These are phyloP conservation scores for Dactylella cylindrospora DNA, from an alignment of 2,329 filamentous ascomycete species.

Conservation along the genomic window DNA sequence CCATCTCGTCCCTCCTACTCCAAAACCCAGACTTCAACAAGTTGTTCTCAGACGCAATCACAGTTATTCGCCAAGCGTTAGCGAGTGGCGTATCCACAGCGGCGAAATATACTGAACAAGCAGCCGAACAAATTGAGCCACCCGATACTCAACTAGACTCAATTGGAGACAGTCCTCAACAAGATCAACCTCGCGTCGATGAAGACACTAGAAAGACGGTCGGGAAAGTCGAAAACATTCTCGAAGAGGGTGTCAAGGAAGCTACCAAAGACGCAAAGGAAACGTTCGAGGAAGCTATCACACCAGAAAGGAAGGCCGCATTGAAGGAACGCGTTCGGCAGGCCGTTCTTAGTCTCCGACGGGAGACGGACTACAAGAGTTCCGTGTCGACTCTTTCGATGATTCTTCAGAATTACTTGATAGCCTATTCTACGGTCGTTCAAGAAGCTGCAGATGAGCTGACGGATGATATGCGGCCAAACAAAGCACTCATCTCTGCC, in stretches of 20 bases:
- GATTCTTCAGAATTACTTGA: conserved; percentile 75
- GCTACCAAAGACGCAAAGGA: conserved; percentile 55
- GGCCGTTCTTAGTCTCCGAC: conserved; percentile 70
- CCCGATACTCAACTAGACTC: conserved; percentile 59
- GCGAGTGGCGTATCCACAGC: conserved; percentile 80
- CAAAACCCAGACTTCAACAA: conserved; percentile 88
- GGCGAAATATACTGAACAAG: conserved; percentile 72
- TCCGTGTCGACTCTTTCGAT: conserved; percentile 77
- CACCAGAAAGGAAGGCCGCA: conserved; percentile 63
- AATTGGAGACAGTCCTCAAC: conserved; percentile 56
- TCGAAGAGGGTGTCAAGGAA: conserved; percentile 54
- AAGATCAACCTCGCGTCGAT: conserved; percentile 56
- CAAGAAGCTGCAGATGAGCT: conserved; percentile 67
- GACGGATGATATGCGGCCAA: conserved; percentile 69
- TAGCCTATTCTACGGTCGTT: conserved; percentile 72
- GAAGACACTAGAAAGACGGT: conserved; percentile 52
- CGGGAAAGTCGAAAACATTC: conserved; percentile 55
- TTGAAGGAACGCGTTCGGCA: conserved; percentile 74
- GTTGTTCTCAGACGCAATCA: conserved; percentile 77
- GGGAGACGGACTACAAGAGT: conserved; percentile 78
- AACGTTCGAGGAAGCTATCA: conserved; percentile 55
- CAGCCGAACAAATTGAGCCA: conserved; percentile 72
- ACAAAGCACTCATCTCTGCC: conserved; percentile 72
- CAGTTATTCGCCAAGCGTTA: conserved; percentile 79
- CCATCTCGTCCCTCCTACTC: conserved; percentile 78